Base-by-base conservation (phyloP, 306 rosid genomes). In the Cucumis melo region DNA sequence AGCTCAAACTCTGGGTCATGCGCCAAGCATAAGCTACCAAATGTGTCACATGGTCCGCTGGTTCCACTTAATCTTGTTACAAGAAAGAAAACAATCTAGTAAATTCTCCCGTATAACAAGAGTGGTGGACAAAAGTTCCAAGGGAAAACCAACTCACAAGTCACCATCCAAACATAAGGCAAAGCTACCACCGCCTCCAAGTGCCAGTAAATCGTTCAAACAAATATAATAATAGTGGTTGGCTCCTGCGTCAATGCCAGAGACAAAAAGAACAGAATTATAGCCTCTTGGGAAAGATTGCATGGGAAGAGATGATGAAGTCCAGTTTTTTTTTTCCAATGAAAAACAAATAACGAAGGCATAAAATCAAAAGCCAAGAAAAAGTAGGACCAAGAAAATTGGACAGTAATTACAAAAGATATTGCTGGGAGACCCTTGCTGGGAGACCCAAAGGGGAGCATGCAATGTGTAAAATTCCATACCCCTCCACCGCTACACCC, bases 171-270 rank as follows among this genome's bases (percentile, higher is more conserved):
- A 88, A 83, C 89, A 78, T 73, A 95, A 75, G 61, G 99, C 99
- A 71, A 86, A 95, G 81, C 80, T 89, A 76, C 97, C 98, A 78
- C 99, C 98, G 7, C 97, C 99, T 20, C 99, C 99, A 73, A 95
- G 84, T 67, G 92, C 98, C 74, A 95, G 92, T 50, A 89, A 76
- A 78, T 95, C 97, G 70, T 46, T 84, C 85, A 90, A 50, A 80
- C 99, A 95, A 84, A 90, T 74, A 81, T 72, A 88, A 78, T 87
- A 95, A 83, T 90, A 92, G 36, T 93, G 85, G 78, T 95, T 95
- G 59, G 92, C 91, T 82, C 99, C 99, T 95, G 74, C 53, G 55
- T 60, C 74, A 11, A 54, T 48, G 81, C 42, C 74, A 27, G 24
- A 15, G 57, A 81, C 19, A 46, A 2, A 66, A 44, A 42, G 23